A percentile compares a stretch with the other conserved stretches of the same genome.
phyloP scores from a whole-genome alignment of 1,284 basidiomycete genomes.

The Spongispora temasekensis region DNA sequence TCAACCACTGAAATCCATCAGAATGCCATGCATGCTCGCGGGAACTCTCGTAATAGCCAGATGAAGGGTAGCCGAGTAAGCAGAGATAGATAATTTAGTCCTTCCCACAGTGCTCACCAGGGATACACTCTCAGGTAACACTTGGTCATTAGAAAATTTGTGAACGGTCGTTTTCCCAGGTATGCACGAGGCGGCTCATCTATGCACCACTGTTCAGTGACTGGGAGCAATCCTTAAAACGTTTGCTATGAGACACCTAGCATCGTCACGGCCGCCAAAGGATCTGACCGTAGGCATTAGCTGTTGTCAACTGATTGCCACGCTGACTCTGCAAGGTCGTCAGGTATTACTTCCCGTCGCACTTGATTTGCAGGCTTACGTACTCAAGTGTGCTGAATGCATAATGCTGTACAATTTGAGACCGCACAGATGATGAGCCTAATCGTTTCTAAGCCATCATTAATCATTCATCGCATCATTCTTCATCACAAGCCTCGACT shows the following conservation, averaged over 20 bases:
- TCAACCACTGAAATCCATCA: constrained; percentile 9
- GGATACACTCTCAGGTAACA: constrained; percentile 9
- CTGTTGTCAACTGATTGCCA: neutral
- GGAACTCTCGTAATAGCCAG: constrained; percentile 13
- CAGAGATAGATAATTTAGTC: constrained; percentile 15
- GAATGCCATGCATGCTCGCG: constrained; percentile 17
- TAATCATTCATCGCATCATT: neutral
- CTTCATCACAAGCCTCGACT: neutral
- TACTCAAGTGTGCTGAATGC: neutral
- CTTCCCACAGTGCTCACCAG: constrained; percentile 26
- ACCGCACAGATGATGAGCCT: neutral
- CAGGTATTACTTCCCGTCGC: neutral
- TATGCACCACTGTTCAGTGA: neutral
- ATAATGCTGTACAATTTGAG: neutral
- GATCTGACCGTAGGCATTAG: too few relatives aligned
- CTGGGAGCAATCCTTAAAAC: neutral
- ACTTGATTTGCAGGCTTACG: constrained; percentile 1
- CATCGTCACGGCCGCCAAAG: too few relatives aligned
- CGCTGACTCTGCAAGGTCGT: too few relatives aligned
- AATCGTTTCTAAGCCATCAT: neutral
- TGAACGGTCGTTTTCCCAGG: constrained; percentile 16
- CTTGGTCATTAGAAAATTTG: constrained; percentile 13
- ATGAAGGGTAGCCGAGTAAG: constrained; percentile 15
- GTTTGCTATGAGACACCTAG: too few relatives aligned
- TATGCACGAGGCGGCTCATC: constrained; percentile 19